phyloP scores from a whole-genome alignment of 179 eudicot species.

The Vitellaria paradoxa region DNA sequence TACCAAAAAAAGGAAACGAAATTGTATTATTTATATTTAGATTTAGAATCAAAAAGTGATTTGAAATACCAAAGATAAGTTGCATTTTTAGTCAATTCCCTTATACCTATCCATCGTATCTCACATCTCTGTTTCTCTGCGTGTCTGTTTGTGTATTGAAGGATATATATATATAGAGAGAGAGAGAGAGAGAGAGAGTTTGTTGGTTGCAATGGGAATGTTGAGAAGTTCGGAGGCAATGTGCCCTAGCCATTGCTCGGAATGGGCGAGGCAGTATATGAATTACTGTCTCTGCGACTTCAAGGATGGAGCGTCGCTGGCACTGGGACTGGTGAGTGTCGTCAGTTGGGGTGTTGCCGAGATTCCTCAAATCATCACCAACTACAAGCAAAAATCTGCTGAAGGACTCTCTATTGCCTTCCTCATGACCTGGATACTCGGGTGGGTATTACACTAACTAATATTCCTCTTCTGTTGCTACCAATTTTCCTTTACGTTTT shows the following conservation, averaged over 20 bases:
- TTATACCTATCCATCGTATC: too few relatives aligned
- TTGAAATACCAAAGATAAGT: too few relatives aligned
- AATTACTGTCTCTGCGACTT: constrained; percentile 35
- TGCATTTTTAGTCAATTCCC: too few relatives aligned
- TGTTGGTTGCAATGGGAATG: constrained; percentile 20
- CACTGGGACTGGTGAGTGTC: constrained; percentile 54
- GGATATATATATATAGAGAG: not conserved
- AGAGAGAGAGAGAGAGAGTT: not conserved
- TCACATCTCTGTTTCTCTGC: too few relatives aligned
- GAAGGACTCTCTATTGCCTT: constrained; percentile 68
- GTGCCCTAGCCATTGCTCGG: constrained; percentile 32
- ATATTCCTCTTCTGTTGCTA: not conserved
- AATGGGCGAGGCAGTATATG: constrained; percentile 37
- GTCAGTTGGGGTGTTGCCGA: constrained; percentile 66
- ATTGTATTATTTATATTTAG: too few relatives aligned
- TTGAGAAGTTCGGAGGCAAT: constrained; percentile 14
- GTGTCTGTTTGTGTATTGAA: not conserved
- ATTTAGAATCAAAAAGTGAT: too few relatives aligned
- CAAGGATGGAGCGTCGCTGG: constrained; percentile 39
- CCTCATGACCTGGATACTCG: constrained; percentile 67
- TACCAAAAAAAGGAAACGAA: too few relatives aligned
- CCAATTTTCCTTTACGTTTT: too few relatives aligned
- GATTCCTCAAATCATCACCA: constrained; percentile 67
- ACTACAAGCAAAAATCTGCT: constrained; percentile 48
- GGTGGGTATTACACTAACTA: constrained; percentile 25